Evolutionary conservation across 805 yeast genomes (phyloP).

Genomic region (Spathaspora passalidarum): DNA sequence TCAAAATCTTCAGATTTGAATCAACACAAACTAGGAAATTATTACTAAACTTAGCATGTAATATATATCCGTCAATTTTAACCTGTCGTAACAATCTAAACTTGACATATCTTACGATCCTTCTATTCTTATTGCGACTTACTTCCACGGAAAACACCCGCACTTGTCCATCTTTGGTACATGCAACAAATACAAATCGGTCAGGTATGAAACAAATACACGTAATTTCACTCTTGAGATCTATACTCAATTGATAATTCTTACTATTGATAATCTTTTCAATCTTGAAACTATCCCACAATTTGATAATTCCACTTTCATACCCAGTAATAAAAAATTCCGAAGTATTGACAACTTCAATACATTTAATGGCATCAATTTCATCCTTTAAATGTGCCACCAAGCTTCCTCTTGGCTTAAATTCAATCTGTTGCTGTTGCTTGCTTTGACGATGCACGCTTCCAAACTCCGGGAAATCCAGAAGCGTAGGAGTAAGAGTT

Average conservation of each 20-base stretch:
- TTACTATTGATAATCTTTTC: conserved; percentile 58
- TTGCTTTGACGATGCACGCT: neutral
- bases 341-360: conserved; percentile 59
- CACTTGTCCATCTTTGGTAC: conserved; percentile 46
- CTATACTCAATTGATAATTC: conserved; percentile 42
- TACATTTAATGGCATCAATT: conserved; percentile 45
- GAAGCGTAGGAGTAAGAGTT: conserved; percentile 53
- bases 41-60: conserved; percentile 40
- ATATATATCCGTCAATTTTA: conserved; percentile 40
- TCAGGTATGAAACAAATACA: conserved; percentile 49
- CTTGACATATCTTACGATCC: conserved; percentile 25
- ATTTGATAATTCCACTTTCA: conserved; percentile 62
- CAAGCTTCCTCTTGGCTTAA: conserved; percentile 47
- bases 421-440: neutral
- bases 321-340: conserved; percentile 76
- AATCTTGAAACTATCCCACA: conserved; percentile 74
- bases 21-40: conserved; percentile 52
- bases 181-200: conserved; percentile 57
- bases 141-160: conserved; percentile 36
- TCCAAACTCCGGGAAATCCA: conserved; percentile 71
- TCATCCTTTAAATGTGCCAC: conserved; percentile 52
- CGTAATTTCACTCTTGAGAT: conserved; percentile 49
- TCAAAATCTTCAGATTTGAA: conserved; percentile 47
- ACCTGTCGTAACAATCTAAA: conserved; percentile 39
- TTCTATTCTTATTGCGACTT: conserved; percentile 29